phyloP scores from a whole-genome alignment of 2,329 filamentous ascomycete genomes.

The Hansfordia pulvinata region DNA sequence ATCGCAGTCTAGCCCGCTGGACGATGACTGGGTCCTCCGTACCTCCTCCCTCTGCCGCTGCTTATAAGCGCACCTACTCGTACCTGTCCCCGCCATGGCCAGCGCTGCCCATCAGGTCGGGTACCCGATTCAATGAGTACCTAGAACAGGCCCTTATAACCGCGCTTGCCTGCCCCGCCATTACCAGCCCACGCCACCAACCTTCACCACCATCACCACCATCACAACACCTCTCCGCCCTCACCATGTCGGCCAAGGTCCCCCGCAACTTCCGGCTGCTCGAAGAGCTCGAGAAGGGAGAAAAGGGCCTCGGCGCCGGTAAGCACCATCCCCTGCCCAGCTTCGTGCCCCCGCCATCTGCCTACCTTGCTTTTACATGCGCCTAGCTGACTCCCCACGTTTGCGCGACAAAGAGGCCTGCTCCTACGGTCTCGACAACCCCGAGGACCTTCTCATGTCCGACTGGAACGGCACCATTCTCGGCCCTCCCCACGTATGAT shows the following conservation, averaged over 20 bases:
- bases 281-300: conserved; percentile 96
- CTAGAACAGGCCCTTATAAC: no score
- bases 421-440: conserved; percentile 89
- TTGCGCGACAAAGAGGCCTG: conserved; percentile 61
- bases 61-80: no score
- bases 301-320: conserved; percentile 93
- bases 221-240: conserved; percentile 1
- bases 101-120: no score
- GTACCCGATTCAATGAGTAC: no score
- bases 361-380: conserved; percentile 6
- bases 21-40: no score
- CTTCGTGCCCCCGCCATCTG: conserved; percentile 1
- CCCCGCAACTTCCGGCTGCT: conserved; percentile 93
- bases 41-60: no score
- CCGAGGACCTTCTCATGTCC: conserved; percentile 90
- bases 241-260: conserved; percentile 47
- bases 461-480: conserved; percentile 99
- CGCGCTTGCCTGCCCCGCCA: no score
- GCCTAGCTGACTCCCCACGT: no score
- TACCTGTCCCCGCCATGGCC: no score
- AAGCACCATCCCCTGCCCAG: conserved; percentile 14
- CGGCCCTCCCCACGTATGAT: conserved; percentile 81
- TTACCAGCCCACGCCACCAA: no score
- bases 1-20: no score
- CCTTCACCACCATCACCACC: no score